phyloP scores from a whole-genome alignment of 2,329 filamentous ascomycete species.

The Zasmidium angulare region DNA sequence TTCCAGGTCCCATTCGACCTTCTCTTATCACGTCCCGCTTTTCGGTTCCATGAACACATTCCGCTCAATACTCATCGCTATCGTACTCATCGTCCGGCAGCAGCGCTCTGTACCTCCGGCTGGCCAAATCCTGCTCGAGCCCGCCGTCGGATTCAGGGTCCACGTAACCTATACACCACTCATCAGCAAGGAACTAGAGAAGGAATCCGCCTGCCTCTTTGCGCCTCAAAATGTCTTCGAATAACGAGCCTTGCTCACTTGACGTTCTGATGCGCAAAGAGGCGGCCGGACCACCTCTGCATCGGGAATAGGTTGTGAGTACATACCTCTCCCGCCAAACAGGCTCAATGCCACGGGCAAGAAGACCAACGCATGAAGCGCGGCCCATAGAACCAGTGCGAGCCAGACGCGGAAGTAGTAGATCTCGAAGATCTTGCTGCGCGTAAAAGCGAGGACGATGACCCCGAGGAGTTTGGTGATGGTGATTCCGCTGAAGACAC shows the following conservation, averaged over 20 bases:
- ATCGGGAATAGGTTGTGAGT: neutral
- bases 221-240: too few relatives aligned
- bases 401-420: slow-evolving; percentile 99
- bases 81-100: slow-evolving; percentile 76
- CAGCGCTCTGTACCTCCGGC: slow-evolving; percentile 73
- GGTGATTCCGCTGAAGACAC: slow-evolving; percentile 94
- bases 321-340: slow-evolving; percentile 72
- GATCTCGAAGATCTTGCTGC: slow-evolving; percentile 98
- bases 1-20: neutral
- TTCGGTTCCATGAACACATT: neutral
- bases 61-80: slow-evolving; percentile 60
- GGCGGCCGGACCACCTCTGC: too few relatives aligned
- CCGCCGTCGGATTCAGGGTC: slow-evolving; percentile 86
- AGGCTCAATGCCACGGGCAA: slow-evolving; percentile 86
- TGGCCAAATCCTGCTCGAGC: slow-evolving; percentile 83
- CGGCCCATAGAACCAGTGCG: slow-evolving; percentile 84
- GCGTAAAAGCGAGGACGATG: slow-evolving; percentile 86
- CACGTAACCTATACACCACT: slow-evolving; percentile 63
- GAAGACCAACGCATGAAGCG: slow-evolving; percentile 84
- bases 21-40: neutral
- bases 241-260: too few relatives aligned
- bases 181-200: too few relatives aligned
- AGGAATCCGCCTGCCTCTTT: too few relatives aligned
- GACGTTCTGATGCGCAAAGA: too few relatives aligned
- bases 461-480: slow-evolving; percentile 94